Conservation (phyloP, 2,329 filamentous ascomycete genomes). For the Aspergillus uvarum region DNA sequence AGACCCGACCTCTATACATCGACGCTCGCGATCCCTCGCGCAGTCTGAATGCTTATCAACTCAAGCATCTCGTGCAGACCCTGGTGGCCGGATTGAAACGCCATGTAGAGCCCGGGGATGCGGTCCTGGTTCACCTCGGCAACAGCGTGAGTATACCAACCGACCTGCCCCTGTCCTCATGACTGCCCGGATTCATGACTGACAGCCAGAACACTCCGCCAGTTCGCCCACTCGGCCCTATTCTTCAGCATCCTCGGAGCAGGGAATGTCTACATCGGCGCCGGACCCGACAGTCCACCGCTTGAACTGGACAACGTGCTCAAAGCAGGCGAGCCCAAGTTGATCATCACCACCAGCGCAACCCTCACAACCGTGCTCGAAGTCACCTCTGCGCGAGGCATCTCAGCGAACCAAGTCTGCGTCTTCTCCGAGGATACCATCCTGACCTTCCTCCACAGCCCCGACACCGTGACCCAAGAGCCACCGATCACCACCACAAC, state of each 20-base stretch:
- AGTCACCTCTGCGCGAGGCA: slow-evolving; percentile 19
- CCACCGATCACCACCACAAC: background rate
- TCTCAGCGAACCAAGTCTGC: slow-evolving; percentile 19
- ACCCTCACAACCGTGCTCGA: slow-evolving; percentile 30
- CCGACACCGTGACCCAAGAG: background rate
- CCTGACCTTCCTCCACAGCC: background rate
- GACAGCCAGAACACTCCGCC: background rate
- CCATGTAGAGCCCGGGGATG: slow-evolving; percentile 31
- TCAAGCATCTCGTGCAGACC: slow-evolving; percentile 23
- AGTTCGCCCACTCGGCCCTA: slow-evolving; percentile 22
- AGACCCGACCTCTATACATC: slow-evolving; percentile 31
- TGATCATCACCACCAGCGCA: slow-evolving; percentile 38
- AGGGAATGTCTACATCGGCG: slow-evolving; percentile 44
- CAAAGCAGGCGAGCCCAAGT: slow-evolving; percentile 36
- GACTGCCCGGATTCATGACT: background rate
- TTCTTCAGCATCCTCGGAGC: slow-evolving; percentile 34
- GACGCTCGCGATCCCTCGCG: slow-evolving; percentile 29
- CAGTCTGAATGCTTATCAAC: slow-evolving; percentile 25
- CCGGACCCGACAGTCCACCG: slow-evolving; percentile 44
- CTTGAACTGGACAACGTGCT: slow-evolving; percentile 46
- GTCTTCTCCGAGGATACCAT: slow-evolving; percentile 19
- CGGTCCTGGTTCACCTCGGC: slow-evolving; percentile 33
- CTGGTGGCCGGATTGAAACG: slow-evolving; percentile 30
- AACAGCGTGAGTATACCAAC: slow-evolving; percentile 26
- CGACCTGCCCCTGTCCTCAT: background rate